These are phyloP conservation scores for Cudoniella acicularis DNA, from an alignment of 495 filamentous ascomycete species.

Conservation along the genomic window DNA sequence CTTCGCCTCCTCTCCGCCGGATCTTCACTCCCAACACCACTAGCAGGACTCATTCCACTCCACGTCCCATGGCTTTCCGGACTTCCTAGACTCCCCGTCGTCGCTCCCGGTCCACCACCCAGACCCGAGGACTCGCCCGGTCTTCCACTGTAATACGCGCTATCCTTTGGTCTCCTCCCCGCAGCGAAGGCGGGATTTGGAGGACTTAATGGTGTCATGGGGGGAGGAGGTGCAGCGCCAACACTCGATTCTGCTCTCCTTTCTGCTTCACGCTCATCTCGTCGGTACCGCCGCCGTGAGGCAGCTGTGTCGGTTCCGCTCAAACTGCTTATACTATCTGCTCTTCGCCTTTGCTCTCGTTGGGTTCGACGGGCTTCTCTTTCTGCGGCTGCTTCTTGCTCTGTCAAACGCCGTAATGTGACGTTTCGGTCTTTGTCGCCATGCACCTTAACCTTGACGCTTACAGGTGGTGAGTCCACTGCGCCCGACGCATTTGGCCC, in stretches of 20 bases:
- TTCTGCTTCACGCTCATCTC: conserved; percentile 39
- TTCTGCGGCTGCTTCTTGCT: conserved; percentile 63
- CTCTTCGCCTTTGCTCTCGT: conserved; percentile 26
- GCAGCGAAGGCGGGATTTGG: conserved; percentile 43
- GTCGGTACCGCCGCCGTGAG: conserved; percentile 39
- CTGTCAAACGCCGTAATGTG: conserved; percentile 74
- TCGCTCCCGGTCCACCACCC: conserved; percentile 18
- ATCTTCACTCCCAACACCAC: conserved; percentile 38
- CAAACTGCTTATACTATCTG: conserved; percentile 44
- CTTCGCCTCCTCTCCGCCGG: conserved; percentile 32
- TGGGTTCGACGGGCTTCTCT: conserved; percentile 27
- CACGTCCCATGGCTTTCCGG: conserved; percentile 29
- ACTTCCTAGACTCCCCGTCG: conserved; percentile 37
- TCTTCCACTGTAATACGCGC: conserved; percentile 49
- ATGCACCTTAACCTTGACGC: conserved; percentile 77
- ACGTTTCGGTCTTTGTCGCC: conserved; percentile 71
- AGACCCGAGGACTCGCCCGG: conserved; percentile 24
- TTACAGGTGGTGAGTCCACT: conserved; percentile 56
- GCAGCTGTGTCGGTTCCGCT: conserved; percentile 40
- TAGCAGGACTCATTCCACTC: conserved; percentile 34
- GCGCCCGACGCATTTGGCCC: too few species aligned
- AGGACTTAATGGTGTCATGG: conserved; percentile 36
- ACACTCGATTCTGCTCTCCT: conserved; percentile 22
- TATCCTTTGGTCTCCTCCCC: conserved; percentile 45
- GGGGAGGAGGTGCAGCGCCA: conserved; percentile 20